Evolutionary conservation across 2,329 filamentous ascomycete species (phyloP), one percentile per base, ranked within the genome.

Genomic region (Teratosphaeria epicoccoides): DNA sequence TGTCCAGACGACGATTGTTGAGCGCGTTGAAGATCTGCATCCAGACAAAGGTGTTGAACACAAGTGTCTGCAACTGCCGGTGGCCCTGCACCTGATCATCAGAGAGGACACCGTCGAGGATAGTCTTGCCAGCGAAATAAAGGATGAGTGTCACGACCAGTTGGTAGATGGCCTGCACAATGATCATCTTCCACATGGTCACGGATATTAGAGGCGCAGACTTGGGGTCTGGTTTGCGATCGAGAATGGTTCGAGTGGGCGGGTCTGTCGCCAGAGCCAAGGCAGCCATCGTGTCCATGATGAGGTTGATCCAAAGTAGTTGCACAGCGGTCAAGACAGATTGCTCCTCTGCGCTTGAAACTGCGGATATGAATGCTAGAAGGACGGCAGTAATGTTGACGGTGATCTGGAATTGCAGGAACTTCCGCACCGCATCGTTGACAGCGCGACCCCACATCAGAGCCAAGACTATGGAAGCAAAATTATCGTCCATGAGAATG

Each of bases 171-270:
- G 89, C 82, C 68, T 97, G 89, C 2, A 90, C 91, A 44, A 95
- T 78, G 56, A 97, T 96, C 91, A 97, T 97, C 76, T 97, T 97
- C 91, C 91, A 95, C 91, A 97, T 97, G 17, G 85, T 90, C 28
- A 85, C 75, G 1, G 89, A 94, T 61, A 97, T 93, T 5, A 91
- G 74, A 1, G 84, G 77, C 6, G 84, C 83, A 25, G 80, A 83
- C 64, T 88, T 89, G 2, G 82, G 78, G 53, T 87, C 82, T 1
- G 87, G 87, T 68, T 88, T 89, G 51, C 89, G 82, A 60, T 95
- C 75, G 48, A 95, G 73, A 24, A 95, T 84, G 59, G 82, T 85
- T 49, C 86, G 83, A 11, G 85, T 85, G 0, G 89, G 89, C n/a
- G 88, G 87, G 66, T 95, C 89, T 1, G 89, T 95, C 1, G 89